Conservation (phyloP, 2,329 filamentous ascomycete genomes). For the Fusarium cicatricum region DNA sequence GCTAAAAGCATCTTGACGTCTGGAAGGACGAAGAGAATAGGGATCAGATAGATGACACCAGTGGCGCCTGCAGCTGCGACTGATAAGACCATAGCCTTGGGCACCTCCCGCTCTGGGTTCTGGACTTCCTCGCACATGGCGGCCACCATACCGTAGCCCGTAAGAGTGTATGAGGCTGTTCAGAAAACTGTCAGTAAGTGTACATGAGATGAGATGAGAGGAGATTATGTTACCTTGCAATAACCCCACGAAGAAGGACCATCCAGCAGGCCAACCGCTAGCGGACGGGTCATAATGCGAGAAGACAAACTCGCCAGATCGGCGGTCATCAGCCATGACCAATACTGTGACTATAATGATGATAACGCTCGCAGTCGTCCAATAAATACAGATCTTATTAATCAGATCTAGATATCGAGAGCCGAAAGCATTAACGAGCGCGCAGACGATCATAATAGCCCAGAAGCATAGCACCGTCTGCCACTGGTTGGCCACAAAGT, state of each 20-base stretch:
- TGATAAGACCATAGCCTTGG: slow-evolving; percentile 73
- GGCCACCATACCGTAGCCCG: slow-evolving; percentile 61
- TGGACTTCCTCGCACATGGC: slow-evolving; percentile 70
- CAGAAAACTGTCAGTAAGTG: slow-evolving; percentile 12
- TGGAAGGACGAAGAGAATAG: slow-evolving; percentile 79
- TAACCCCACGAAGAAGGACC: slow-evolving; percentile 65
- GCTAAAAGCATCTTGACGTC: slow-evolving; percentile 68
- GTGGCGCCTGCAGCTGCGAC: slow-evolving; percentile 71
- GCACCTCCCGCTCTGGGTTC: slow-evolving; percentile 67
- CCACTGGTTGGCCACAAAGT: slow-evolving; percentile 68
- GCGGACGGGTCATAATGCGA: slow-evolving; percentile 72
- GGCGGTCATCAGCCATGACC: slow-evolving; percentile 69
- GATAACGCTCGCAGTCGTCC: slow-evolving; percentile 74
- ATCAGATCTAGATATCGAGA: slow-evolving; percentile 67
- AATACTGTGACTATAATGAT: slow-evolving; percentile 76
- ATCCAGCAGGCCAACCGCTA: slow-evolving; percentile 72
- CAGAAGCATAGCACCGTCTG: slow-evolving; percentile 81
- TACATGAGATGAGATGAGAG: not conserved
- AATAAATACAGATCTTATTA: slow-evolving; percentile 76
- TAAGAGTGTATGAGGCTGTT: slow-evolving; percentile 51
- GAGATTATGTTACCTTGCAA: slow-evolving; percentile 56
- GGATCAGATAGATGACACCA: slow-evolving; percentile 71
- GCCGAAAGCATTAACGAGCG: slow-evolving; percentile 73
- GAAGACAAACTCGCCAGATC: slow-evolving; percentile 72
- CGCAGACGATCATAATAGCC: slow-evolving; percentile 69